Evolutionary conservation across 2,329 filamentous ascomycete species (phyloP), one percentile per base, ranked within the genome.

Genomic region (Dendrostoma leiphaemia): DNA sequence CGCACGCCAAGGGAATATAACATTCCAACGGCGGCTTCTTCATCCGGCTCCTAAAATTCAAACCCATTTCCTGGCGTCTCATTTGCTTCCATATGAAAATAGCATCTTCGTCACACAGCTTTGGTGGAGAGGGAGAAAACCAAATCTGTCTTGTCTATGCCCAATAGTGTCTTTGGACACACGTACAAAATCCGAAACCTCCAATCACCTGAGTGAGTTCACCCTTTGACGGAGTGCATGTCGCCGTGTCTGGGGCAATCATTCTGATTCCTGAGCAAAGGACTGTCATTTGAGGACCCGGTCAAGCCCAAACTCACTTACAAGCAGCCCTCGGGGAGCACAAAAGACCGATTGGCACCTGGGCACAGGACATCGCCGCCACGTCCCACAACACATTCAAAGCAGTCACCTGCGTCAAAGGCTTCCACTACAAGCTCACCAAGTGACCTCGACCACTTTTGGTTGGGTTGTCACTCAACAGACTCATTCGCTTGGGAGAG

Each of bases 251-350:
- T 15, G n/a, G 37, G 23, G 38, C 31, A 31, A 40, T 54, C 34
- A 53, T 31, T n/a, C 35, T 32, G 17, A 46, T 23, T 32, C 19
- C 19, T 21, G 32, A 43, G 17, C 34, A 43, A 21, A 15, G 31
- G 40, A n/a, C 26, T 29, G 37, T 28, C 31, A 50, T 54, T 50
- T 40, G 45, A 46, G 41, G 46, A 43, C 17, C 31, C 34, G 15
- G 21, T 10, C 41, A 48, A 32, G 29, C 23, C 35, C 37, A 34
- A 38, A 46, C 34, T 43, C 50, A 54, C 34, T 40, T 32, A 34
- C n/a, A 49, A 47, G 38, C 47, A 49, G 26, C 29, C 51, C 51
- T 54, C 51, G 35, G 51, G 51, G 51, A 26, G 38, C 51, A 57
- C 54, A 43, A 37, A 31, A 28, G 35, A 47, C 41, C 26, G 26